Base-by-base conservation (phyloP, 805 yeast species). In the Metschnikowia vanudenii region DNA sequence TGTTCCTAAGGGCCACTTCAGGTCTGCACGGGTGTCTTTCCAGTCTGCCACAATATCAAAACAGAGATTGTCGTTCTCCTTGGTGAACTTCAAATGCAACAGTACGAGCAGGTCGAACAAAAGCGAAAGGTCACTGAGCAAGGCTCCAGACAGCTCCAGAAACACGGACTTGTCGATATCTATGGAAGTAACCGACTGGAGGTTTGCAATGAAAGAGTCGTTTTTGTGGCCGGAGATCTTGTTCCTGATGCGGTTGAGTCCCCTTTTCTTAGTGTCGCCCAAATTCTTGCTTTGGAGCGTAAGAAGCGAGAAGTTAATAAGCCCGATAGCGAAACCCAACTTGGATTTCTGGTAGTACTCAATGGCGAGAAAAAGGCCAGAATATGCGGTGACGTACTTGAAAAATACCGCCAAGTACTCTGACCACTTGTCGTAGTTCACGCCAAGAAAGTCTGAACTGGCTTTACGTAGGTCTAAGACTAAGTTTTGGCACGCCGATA, bases 241-340 rank as follows among this genome's bases (percentile, higher is more conserved):
- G 13, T 53, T 46, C 38, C 57, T 65, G 33, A 70, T 40, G 45
- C 57, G 57, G 17, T 51, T 37, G 4, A 59, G 32, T 6, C 57
- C 56, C 44, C 36, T 55, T 38, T 22, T 46, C 28, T 57, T 47
- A 34, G 20, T 45, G n/a, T 34, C 45, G 13, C 51, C 46, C 19
- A 44, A 17, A 39, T 43, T 38, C 49, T 68, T 70, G 43, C 68
- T 66, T 48, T 73, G 77, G 19, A 73, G 57, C 24, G 60, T 55
- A 10, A 72, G 49, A 11, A 73, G 56, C 18, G 73, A 51, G 37
- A 61, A 63, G 46, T 74, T 70, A 2, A 76, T 53, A 28, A 74
- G 61, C 1, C 80, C 81, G 33, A 76, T 63, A 3, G 77, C 71
- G n/a, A 64, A 64, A 7, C 81, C 81, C 16, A 76, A 43, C 32